A percentile compares a stretch with the other conserved stretches of the same genome.
phyloP scores from a whole-genome alignment of 805 yeast genomes.

The Teunomyces panamensis region DNA sequence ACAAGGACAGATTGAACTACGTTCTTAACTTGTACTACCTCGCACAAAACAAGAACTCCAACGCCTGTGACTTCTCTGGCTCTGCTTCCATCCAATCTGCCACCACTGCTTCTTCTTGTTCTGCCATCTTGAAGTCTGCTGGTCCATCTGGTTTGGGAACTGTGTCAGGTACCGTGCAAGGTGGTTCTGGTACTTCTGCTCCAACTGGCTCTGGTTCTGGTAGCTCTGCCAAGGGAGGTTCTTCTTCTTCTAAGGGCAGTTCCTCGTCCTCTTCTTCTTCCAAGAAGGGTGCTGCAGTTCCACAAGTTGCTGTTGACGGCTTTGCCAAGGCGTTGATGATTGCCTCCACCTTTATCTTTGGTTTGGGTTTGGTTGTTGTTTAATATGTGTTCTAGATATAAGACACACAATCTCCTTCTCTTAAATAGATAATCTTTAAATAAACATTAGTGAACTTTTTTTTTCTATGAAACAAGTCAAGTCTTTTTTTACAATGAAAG shows the following conservation, averaged over 20 bases:
- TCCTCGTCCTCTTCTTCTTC: constrained; percentile 16
- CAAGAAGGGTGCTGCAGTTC: constrained; percentile 18
- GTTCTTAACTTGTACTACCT: constrained; percentile 39
- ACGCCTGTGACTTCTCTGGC: constrained; percentile 40
- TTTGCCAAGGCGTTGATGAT: constrained; percentile 19
- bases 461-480: too few species aligned
- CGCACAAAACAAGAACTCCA: constrained; percentile 19
- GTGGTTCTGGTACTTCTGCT: constrained; percentile 30
- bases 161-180: constrained; percentile 32
- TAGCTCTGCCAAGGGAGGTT: constrained; percentile 11
- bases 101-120: constrained; percentile 52
- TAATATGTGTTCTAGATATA: neutral
- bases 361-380: constrained; percentile 25
- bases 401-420: neutral
- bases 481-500: too few species aligned
- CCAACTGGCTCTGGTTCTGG: constrained; percentile 27
- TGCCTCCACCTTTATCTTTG: constrained; percentile 23
- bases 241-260: constrained; percentile 11
- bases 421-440: neutral
- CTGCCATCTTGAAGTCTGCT: constrained; percentile 58
- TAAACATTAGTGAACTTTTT: neutral
- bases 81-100: constrained; percentile 43
- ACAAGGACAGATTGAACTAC: constrained; percentile 36
- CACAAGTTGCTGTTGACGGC: constrained; percentile 12
- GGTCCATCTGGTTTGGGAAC: constrained; percentile 69